Percentiles rank a stretch among this genome's conserved stretches.
Conservation (phyloP, 306 rosid species). For the Lotus japonicus region DNA sequence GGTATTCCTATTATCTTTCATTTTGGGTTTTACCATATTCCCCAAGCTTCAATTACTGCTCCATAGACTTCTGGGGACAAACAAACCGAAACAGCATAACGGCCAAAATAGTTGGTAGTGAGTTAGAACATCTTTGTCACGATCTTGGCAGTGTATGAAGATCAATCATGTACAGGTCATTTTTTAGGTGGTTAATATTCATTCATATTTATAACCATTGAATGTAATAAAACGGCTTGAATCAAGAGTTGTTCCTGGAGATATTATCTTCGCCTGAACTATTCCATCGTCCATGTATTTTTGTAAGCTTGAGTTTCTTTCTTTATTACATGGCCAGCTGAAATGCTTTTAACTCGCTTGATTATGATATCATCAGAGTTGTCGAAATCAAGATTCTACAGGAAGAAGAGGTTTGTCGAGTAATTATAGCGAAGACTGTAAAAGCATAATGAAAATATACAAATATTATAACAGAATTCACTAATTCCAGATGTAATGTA, state of each 20-base stretch:
- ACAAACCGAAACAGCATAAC: background rate
- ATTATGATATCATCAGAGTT: background rate
- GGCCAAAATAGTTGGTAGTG: slow-evolving; percentile 12
- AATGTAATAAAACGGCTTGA: slow-evolving; percentile 20
- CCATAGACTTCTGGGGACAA: slow-evolving; percentile 12
- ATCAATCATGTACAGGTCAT: slow-evolving; percentile 28
- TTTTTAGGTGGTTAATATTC: slow-evolving; percentile 27
- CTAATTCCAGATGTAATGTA: too few species aligned
- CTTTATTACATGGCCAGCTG: background rate
- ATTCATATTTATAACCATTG: slow-evolving; percentile 31
- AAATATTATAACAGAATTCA: too few species aligned
- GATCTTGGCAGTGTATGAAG: slow-evolving; percentile 8
- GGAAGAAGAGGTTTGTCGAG: too few species aligned
- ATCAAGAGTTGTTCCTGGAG: background rate
- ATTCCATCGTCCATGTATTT: background rate
- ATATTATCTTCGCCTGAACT: background rate
- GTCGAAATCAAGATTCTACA: background rate
- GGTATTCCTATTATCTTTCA: background rate
- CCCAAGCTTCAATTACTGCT: slow-evolving; percentile 10
- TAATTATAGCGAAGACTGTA: too few species aligned
- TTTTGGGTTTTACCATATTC: slow-evolving; percentile 15
- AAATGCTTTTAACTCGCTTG: background rate
- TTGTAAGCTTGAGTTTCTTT: background rate
- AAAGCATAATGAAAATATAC: too few species aligned
- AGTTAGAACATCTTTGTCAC: background rate